Percentiles rank a stretch among this genome's conserved stretches.
Evolutionary conservation across 208 protist genomes (phyloP).

Genomic region (Lotmaria passim): DNA sequence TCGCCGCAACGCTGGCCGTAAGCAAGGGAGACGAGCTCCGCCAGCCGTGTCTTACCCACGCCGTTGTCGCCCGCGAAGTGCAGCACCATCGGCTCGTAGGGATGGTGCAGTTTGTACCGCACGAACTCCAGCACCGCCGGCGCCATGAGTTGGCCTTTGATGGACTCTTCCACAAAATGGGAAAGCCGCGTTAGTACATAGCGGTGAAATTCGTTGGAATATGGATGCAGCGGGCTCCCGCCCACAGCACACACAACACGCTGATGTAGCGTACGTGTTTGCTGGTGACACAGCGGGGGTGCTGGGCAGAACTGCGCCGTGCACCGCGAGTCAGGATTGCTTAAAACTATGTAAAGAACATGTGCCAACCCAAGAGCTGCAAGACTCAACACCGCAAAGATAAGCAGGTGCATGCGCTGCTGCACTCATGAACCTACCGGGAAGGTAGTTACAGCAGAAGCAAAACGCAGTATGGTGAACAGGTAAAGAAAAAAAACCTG

Average conservation of each 20-base stretch:
- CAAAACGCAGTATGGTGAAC: no score
- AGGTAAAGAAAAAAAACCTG: no score
- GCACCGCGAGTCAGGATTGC: background rate
- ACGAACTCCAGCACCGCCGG: conserved; percentile 44
- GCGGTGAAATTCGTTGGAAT: conserved; percentile 35
- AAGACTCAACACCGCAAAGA: conserved; percentile 5
- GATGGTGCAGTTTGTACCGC: conserved; percentile 53
- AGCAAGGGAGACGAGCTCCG: conserved; percentile 75
- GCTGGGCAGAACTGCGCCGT: conserved; percentile 15
- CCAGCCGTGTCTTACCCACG: conserved; percentile 76
- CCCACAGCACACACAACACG: conserved; percentile 24
- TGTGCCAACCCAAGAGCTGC: background rate
- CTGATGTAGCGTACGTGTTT: conserved; percentile 18
- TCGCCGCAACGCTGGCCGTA: conserved; percentile 59
- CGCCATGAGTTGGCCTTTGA: conserved; percentile 62
- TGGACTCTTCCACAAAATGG: conserved; percentile 29
- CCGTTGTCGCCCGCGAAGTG: conserved; percentile 88
- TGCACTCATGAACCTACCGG: no score
- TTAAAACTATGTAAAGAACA: background rate
- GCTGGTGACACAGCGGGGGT: conserved; percentile 41
- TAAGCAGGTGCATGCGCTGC: background rate
- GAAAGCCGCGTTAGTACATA: conserved; percentile 42
- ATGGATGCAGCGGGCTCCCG: conserved; percentile 17
- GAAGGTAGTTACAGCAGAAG: no score
- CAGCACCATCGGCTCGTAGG: conserved; percentile 55